Evolutionary conservation across 176 grass and related monocot species (phyloP).

Genomic region (Triticum aestivum): DNA sequence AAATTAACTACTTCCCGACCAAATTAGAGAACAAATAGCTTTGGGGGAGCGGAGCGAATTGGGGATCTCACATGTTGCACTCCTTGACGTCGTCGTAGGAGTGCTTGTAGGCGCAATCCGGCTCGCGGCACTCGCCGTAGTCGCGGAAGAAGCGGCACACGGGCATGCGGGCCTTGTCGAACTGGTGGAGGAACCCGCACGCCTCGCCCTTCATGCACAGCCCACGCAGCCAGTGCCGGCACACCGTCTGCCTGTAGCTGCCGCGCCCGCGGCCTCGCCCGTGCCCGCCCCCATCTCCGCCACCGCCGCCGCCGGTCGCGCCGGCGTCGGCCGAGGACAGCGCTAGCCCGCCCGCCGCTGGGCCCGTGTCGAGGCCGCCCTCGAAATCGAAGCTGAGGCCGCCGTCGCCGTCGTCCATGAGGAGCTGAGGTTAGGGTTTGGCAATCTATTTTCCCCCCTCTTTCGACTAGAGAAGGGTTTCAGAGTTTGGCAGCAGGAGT

Average conservation of each 20-base stretch:
- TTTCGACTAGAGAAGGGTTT: neutral
- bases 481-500: neutral
- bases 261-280: constrained; percentile 62
- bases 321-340: constrained; percentile 15
- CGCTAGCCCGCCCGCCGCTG: constrained; percentile 1
- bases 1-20: neutral
- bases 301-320: constrained; percentile 16
- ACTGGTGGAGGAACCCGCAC: constrained; percentile 97
- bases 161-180: constrained; percentile 99
- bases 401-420: constrained; percentile 78
- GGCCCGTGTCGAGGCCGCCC: constrained; percentile 62
- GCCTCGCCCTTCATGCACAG: constrained; percentile 97
- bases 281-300: constrained; percentile 8
- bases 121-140: constrained; percentile 88
- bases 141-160: constrained; percentile 96
- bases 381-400: constrained; percentile 94
- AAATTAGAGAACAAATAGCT: neutral
- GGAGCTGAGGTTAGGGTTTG: constrained; percentile 33
- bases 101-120: constrained; percentile 97
- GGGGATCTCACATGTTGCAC: constrained; percentile 83
- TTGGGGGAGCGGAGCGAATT: neutral
- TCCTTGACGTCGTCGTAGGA: constrained; percentile 94
- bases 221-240: constrained; percentile 95
- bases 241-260: constrained; percentile 90
- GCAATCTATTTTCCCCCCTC: neutral